These are phyloP conservation scores for Scorias spongiosa DNA, from an alignment of 2,329 filamentous ascomycete genomes.

Conservation along the genomic window DNA sequence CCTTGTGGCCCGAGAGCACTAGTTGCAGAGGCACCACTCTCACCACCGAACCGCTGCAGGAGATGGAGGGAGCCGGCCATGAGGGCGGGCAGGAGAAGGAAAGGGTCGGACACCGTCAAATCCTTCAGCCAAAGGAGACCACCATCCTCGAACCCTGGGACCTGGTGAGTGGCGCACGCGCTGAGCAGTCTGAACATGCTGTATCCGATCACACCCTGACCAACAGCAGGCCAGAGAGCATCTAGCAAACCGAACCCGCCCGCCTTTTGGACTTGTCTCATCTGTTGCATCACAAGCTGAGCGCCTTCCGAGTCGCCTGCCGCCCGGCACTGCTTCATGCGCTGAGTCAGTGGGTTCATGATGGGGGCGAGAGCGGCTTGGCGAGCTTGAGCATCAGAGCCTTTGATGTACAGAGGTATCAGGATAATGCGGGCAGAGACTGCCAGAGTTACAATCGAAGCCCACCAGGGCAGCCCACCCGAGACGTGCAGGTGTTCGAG, in stretches of 20 bases:
- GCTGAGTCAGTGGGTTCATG: conserved; percentile 39
- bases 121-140: conserved; percentile 67
- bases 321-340: conserved; percentile 33
- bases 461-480: conserved; percentile 67
- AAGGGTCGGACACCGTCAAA: conserved; percentile 62
- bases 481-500: conserved; percentile 75
- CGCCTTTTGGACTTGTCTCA: conserved; percentile 36
- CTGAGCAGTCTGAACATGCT: conserved; percentile 66
- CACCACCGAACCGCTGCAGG: conserved; percentile 30
- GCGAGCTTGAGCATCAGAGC: conserved; percentile 47
- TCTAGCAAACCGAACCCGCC: conserved; percentile 40
- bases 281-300: conserved; percentile 32
- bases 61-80: conserved; percentile 20
- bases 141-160: conserved; percentile 59
- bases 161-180: conserved; percentile 61
- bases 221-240: conserved; percentile 40
- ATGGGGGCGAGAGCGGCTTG: conserved; percentile 46
- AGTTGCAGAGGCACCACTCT: conserved; percentile 24
- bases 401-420: conserved; percentile 48
- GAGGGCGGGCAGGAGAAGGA: conserved; percentile 50
- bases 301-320: conserved; percentile 33
- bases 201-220: conserved; percentile 56
- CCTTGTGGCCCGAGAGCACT: conserved; percentile 17
- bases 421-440: conserved; percentile 49
- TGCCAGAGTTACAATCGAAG: conserved; percentile 51